Conservation (phyloP, 2,329 filamentous ascomycete genomes). For the Cyphellophora attinorum region DNA sequence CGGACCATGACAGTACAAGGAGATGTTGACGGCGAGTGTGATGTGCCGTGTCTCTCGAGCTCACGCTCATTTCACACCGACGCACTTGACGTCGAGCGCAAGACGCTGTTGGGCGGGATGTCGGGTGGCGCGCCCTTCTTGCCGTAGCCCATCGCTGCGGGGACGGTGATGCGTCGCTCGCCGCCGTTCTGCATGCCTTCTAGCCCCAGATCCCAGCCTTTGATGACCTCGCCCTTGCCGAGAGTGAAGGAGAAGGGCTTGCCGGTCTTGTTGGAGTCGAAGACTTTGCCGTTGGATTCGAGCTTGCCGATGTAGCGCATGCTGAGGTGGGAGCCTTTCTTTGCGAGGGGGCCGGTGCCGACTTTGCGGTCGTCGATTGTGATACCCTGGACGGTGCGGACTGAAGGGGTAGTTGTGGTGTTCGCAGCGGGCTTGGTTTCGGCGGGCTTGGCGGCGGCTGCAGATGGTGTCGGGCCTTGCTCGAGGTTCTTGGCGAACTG, state of each 20-base stretch:
- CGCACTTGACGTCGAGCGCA: conserved; percentile 81
- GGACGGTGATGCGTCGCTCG: conserved; percentile 87
- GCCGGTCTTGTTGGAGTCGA: conserved; percentile 90
- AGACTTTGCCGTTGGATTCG: conserved; percentile 75
- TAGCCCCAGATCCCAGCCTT: conserved; percentile 95
- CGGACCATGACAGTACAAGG: too few relatives aligned
- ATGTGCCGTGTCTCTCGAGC: too few relatives aligned
- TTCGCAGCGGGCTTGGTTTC: conserved; percentile 45
- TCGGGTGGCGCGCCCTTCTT: conserved; percentile 63
- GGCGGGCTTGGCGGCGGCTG: conserved; percentile 32
- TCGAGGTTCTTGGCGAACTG: conserved; percentile 99
- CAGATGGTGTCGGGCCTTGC: conserved; percentile 77
- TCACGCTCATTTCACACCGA: conserved; percentile 28
- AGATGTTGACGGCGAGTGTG: too few relatives aligned
- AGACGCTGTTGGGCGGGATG: conserved; percentile 89
- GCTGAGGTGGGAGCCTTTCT: conserved; percentile 81
- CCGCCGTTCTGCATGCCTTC: conserved; percentile 86
- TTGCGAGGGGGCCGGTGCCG: conserved; percentile 72
- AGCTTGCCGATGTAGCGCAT: conserved; percentile 99
- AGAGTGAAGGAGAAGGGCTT: conserved; percentile 96
- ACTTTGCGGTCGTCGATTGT: conserved; percentile 93
- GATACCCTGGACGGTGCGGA: conserved; percentile 78
- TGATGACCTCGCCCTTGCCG: conserved; percentile 91
- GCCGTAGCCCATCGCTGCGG: conserved; percentile 80
- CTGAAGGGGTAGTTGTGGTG: conserved; percentile 15